These are phyloP conservation scores for Lachnellula cervina DNA, from an alignment of 2,329 filamentous ascomycete species.

Conservation along the genomic window DNA sequence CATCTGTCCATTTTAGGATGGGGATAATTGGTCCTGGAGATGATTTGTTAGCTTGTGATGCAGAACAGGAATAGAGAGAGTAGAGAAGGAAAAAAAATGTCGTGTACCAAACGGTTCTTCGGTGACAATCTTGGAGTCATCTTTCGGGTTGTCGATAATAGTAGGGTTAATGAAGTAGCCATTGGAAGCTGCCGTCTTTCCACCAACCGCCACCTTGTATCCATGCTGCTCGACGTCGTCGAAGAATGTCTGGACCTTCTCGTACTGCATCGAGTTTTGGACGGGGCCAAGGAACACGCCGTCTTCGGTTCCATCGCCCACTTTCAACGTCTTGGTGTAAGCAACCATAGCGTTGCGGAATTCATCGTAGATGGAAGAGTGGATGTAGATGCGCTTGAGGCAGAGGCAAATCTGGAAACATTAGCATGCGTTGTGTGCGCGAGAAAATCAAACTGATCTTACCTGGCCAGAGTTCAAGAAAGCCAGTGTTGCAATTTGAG, in stretches of 20 bases:
- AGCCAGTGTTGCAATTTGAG: constrained; percentile 40
- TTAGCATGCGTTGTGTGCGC: too few species aligned
- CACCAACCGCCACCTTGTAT: constrained; percentile 46
- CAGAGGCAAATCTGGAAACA: too few species aligned
- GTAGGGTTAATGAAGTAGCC: constrained; percentile 56
- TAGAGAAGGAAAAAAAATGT: too few species aligned
- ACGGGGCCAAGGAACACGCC: constrained; percentile 48
- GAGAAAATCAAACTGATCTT: background rate
- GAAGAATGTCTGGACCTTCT: constrained; percentile 51
- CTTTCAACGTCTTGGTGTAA: constrained; percentile 38
- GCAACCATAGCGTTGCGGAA: constrained; percentile 45
- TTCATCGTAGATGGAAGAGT: constrained; percentile 51
- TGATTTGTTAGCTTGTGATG: background rate
- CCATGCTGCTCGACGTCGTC: constrained; percentile 49
- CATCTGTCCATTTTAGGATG: constrained; percentile 47
- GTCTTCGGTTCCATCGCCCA: constrained; percentile 32
- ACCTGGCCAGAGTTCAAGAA: constrained; percentile 48
- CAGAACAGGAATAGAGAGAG: background rate
- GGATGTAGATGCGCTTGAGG: too few species aligned
- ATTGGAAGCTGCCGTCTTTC: constrained; percentile 32
- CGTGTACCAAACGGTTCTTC: constrained; percentile 54
- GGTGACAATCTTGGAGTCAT: constrained; percentile 47
- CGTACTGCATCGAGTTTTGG: constrained; percentile 61
- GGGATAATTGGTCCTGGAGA: constrained; percentile 52
- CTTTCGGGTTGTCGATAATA: constrained; percentile 53